phyloP scores from a whole-genome alignment of 495 filamentous ascomycete species.

The Penicillium ochrochloron region DNA sequence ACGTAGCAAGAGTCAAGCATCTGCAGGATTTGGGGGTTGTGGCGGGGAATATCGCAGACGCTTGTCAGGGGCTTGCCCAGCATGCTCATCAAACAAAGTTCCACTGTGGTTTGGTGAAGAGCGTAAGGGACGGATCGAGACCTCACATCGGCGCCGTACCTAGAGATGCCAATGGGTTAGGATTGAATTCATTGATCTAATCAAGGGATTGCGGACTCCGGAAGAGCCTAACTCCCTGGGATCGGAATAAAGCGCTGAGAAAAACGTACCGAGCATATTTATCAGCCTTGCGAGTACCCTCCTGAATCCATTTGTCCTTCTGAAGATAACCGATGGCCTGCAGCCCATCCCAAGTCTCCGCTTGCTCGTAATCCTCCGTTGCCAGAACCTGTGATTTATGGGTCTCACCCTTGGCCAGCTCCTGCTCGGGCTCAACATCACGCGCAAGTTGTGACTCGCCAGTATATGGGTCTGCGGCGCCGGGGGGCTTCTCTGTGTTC shows the following conservation, averaged over 20 bases:
- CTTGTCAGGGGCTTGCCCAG: constrained; percentile 39
- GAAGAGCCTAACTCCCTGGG: background rate
- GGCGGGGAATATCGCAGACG: constrained; percentile 36
- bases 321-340: constrained; percentile 20
- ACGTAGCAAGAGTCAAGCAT: constrained; percentile 22
- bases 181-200: background rate
- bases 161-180: constrained; percentile 23
- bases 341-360: constrained; percentile 29
- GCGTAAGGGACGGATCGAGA: constrained; percentile 26
- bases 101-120: constrained; percentile 51
- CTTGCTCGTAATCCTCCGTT: constrained; percentile 24
- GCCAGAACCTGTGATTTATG: constrained; percentile 6
- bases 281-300: constrained; percentile 19
- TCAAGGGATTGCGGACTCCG: background rate
- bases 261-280: constrained; percentile 28
- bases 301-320: constrained; percentile 22
- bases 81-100: constrained; percentile 46
- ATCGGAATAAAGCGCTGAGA: background rate
- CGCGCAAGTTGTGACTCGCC: constrained; percentile 35
- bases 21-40: constrained; percentile 38
- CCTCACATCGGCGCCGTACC: constrained; percentile 22
- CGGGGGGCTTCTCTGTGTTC: constrained; percentile 60
- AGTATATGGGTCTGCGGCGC: constrained; percentile 57
- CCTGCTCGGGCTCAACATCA: constrained; percentile 16
- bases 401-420: background rate